Base-by-base conservation (phyloP, 169 alveolate genomes). In the Eimeria necatrix region DNA sequence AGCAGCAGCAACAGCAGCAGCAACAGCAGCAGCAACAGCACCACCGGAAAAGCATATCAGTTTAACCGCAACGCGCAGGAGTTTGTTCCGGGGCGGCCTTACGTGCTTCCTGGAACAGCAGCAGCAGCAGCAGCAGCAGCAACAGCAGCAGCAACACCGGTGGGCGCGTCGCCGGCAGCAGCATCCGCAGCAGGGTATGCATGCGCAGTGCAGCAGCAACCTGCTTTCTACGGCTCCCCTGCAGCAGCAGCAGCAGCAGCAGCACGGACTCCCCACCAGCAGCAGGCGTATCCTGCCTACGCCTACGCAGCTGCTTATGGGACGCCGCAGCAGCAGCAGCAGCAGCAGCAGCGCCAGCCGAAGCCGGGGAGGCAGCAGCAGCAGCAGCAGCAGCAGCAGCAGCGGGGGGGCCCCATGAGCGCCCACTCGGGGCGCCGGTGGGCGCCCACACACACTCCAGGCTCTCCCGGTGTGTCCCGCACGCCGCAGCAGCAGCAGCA, bases 61-160 rank as follows among this genome's bases (percentile, higher is more conserved):
- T 91, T 91, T 53, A 91, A 91, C 83, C 60, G 91, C 46, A 91
- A 91, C 49, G 95, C 95, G 8, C 95, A 91, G 56, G 95, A 91
- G 71, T 91, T 91, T 59, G 83, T 91, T 4, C 95, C 95, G 24
- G 95, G 95, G n/a, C 61, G 95, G 48, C 95, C 91, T 4, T 91
- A 56, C 41, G 76, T 84, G 92, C 80, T 84, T 56, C 81, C 78
- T 7, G 61, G 51, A 9, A n/a, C 81, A 3, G 59, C 92, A 84
- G 92, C 92, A 84, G 92, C 92, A 84, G 92, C 81, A 41, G 64
- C 81, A 26, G 48, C 92, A 26, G 81, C 80, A 32, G 92, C 71
- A n/a, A 32, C 86, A 4, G 61, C 86, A 32, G 53, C 53, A 24
- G 90, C 90, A 53, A 20, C 90, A 8, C 41, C 73, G 61, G 2